Percentiles rank a stretch among this genome's conserved stretches.
These are phyloP conservation scores for Aspergillus olivimuriae DNA, from an alignment of 495 filamentous ascomycete species.

Conservation along the genomic window DNA sequence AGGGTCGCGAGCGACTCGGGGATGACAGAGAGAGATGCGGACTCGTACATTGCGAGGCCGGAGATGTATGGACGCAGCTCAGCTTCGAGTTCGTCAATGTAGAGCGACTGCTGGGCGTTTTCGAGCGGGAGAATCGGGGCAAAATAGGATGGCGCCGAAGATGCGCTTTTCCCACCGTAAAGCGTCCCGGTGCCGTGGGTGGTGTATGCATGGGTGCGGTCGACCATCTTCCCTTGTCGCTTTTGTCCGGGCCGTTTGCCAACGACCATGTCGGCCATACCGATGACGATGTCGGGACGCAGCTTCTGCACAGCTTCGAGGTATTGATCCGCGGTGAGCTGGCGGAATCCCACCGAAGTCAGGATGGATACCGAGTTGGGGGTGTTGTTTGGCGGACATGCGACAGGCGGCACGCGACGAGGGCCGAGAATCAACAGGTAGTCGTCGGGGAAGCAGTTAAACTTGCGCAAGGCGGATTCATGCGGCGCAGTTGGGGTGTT, in stretches of 20 bases:
- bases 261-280: constrained; percentile 67
- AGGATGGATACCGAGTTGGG: constrained; percentile 65
- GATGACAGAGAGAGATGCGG: constrained; percentile 60
- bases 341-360: constrained; percentile 76
- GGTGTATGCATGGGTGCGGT: constrained; percentile 72
- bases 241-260: constrained; percentile 56
- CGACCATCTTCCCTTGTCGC: constrained; percentile 73
- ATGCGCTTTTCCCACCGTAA: constrained; percentile 34
- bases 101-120: constrained; percentile 67
- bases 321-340: constrained; percentile 63
- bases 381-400: constrained; percentile 66
- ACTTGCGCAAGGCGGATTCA: constrained; percentile 60
- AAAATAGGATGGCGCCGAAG: constrained; percentile 54
- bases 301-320: constrained; percentile 52
- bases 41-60: constrained; percentile 78
- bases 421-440: constrained; percentile 69
- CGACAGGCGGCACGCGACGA: constrained; percentile 68
- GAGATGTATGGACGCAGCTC: constrained; percentile 51
- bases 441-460: constrained; percentile 54
- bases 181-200: constrained; percentile 46
- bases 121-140: constrained; percentile 75
- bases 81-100: constrained; percentile 58
- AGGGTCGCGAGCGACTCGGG: constrained; percentile 49
- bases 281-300: constrained; percentile 74
- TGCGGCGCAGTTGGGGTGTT: constrained; percentile 30